phyloP scores from a whole-genome alignment of 768 basidiomycete genomes.

The Tricholomella constricta region DNA sequence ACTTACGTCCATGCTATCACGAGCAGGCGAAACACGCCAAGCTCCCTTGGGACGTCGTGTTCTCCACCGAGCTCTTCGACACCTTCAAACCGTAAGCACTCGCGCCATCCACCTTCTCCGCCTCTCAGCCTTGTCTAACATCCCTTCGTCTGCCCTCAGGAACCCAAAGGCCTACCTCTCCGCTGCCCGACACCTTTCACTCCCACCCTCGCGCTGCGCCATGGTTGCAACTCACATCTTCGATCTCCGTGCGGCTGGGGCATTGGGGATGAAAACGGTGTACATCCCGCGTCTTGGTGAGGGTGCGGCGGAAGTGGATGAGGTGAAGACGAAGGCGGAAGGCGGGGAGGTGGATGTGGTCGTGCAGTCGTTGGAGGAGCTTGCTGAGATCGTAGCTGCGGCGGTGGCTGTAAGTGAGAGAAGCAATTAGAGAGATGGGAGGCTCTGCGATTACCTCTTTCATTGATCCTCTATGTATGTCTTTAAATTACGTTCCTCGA shows the following conservation, averaged over 20 bases:
- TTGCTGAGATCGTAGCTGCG: slow-evolving; percentile 35
- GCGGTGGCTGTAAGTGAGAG: background rate
- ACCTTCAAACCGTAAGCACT: slow-evolving; percentile 64
- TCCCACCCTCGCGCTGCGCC: slow-evolving; percentile 51
- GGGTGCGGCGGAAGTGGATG: slow-evolving; percentile 6
- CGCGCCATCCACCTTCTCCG: background rate
- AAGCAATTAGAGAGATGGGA: no score
- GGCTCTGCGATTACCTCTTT: no score
- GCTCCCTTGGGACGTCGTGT: slow-evolving; percentile 64
- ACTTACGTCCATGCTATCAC: background rate
- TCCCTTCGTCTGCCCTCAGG: no score
- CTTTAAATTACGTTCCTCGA: no score
- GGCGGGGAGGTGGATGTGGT: no score
- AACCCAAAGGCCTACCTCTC: slow-evolving; percentile 54
- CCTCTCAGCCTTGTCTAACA: background rate
- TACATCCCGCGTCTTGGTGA: slow-evolving; percentile 57
- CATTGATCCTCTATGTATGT: no score
- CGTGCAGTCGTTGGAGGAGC: slow-evolving; percentile 50
- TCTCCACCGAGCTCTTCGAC: slow-evolving; percentile 61
- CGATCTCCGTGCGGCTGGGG: slow-evolving; percentile 57
- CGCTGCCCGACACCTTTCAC: slow-evolving; percentile 48
- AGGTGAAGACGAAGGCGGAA: slow-evolving; percentile 44
- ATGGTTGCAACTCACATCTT: slow-evolving; percentile 68
- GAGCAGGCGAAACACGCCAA: slow-evolving; percentile 59
- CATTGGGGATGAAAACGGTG: slow-evolving; percentile 56